A percentile compares a stretch with the other conserved stretches of the same genome.
phyloP scores from a whole-genome alignment of 108 stramenopile species.

The Skeletonema tropicum region DNA sequence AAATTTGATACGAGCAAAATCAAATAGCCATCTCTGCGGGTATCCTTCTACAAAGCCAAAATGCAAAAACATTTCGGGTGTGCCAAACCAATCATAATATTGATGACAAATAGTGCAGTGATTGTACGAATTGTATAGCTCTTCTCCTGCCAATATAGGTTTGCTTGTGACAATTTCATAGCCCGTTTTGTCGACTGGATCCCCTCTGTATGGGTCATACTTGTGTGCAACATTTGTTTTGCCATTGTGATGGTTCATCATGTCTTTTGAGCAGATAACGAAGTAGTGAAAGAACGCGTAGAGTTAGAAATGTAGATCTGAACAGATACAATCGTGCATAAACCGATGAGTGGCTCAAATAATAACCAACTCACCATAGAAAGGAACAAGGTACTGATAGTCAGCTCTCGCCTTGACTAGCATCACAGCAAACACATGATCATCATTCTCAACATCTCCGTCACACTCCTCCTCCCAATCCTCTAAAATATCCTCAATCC shows the following conservation, averaged over 20 bases:
- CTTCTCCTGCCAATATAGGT: constrained; percentile 61
- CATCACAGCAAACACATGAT: constrained; percentile 48
- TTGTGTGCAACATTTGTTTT: constrained; percentile 36
- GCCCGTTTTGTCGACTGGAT: constrained; percentile 18
- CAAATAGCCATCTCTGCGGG: constrained; percentile 77
- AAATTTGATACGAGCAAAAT: constrained; percentile 42
- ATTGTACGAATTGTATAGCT: constrained; percentile 74
- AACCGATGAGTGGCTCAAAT: not conserved
- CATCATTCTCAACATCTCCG: constrained; percentile 28
- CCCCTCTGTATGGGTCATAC: constrained; percentile 25
- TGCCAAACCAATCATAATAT: constrained; percentile 48
- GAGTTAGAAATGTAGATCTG: not conserved
- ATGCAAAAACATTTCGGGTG: constrained; percentile 70
- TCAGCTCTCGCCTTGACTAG: constrained; percentile 62
- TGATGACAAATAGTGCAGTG: constrained; percentile 57
- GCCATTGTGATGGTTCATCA: constrained; percentile 73
- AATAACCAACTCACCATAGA: constrained; percentile 42
- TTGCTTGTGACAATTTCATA: constrained; percentile 34
- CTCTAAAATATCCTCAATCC: constrained; percentile 8
- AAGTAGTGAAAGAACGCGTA: not conserved
- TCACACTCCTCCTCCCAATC: constrained; percentile 43
- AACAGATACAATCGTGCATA: too few species aligned
- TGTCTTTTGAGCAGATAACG: constrained; percentile 34
- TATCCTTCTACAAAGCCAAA: constrained; percentile 84
- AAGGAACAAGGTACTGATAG: constrained; percentile 74